These are phyloP conservation scores for Teratosphaeria pseudoeucalypti DNA, from an alignment of 2,329 filamentous ascomycete species.

Conservation along the genomic window DNA sequence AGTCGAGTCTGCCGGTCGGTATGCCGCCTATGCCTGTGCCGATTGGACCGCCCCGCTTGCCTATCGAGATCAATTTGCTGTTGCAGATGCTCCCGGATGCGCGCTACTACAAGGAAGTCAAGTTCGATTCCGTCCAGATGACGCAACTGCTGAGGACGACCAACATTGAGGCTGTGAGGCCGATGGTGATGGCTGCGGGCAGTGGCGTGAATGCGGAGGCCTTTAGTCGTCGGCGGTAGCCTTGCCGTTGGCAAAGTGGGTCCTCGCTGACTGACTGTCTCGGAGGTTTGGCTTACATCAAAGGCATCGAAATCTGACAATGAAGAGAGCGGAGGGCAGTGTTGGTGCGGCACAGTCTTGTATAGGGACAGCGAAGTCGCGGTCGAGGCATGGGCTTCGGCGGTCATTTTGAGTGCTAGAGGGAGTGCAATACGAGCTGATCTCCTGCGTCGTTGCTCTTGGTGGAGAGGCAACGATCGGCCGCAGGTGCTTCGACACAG, in stretches of 20 bases:
- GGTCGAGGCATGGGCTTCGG: not conserved
- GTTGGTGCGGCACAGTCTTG: not conserved
- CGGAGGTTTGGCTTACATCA: not conserved
- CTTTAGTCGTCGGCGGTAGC: not conserved
- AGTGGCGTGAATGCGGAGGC: not conserved
- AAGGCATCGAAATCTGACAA: not conserved
- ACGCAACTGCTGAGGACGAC: conserved; percentile 62
- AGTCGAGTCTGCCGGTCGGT: not conserved
- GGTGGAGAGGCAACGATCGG: not conserved
- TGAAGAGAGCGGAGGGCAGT: not conserved
- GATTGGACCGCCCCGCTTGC: conserved; percentile 51
- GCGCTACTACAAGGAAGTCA: conserved; percentile 58
- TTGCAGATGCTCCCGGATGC: conserved; percentile 66
- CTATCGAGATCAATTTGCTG: conserved; percentile 58
- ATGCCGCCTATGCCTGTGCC: conserved; percentile 17
- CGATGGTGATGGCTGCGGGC: conserved; percentile 5
- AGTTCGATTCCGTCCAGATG: conserved; percentile 61
- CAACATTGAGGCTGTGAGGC: conserved; percentile 33
- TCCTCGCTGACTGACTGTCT: not conserved
- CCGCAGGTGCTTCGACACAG: no score
- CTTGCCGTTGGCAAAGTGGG: not conserved
- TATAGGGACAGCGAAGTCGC: not conserved
- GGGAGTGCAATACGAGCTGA: not conserved
- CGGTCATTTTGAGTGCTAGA: not conserved
- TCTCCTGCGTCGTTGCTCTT: not conserved